Evolutionary conservation across 2,329 filamentous ascomycete species (phyloP).

Genomic region (Trichophyton mentagrophytes): DNA sequence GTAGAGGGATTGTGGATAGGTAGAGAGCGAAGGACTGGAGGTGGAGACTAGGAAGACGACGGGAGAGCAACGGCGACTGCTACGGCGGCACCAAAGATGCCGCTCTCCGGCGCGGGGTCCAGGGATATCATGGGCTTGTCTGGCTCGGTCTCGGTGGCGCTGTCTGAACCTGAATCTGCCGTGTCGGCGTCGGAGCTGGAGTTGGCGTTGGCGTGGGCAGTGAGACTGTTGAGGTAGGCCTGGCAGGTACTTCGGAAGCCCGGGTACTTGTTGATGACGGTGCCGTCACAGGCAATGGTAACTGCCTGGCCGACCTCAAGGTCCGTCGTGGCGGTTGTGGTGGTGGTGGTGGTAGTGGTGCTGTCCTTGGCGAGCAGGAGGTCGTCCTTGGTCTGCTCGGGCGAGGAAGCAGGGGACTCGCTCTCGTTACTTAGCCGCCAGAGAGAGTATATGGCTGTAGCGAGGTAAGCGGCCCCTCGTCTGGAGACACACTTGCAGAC

Average conservation of each 20-base stretch:
- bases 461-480: constrained; percentile 50
- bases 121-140: constrained; percentile 24
- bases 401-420: constrained; percentile 23
- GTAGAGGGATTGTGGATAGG: neutral
- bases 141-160: no score
- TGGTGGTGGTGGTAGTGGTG: neutral
- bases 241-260: constrained; percentile 36
- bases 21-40: neutral
- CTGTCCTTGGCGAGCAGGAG: constrained; percentile 6
- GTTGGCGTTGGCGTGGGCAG: constrained; percentile 18
- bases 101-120: constrained; percentile 32
- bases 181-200: neutral
- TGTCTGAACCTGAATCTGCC: constrained; percentile 7
- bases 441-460: constrained; percentile 49
- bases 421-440: constrained; percentile 43
- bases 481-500: constrained; percentile 43
- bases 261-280: constrained; percentile 41
- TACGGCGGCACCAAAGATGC: constrained; percentile 36
- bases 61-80: constrained; percentile 31
- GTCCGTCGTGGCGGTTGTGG: no score
- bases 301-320: constrained; percentile 18
- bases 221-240: constrained; percentile 31
- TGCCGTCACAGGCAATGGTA: constrained; percentile 41
- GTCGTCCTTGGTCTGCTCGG: constrained; percentile 14
- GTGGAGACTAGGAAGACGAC: neutral